A percentile compares a stretch with the other conserved stretches of the same genome.
phyloP scores from a whole-genome alignment of 2,329 filamentous ascomycete genomes.

The Fusarium bulbicola region DNA sequence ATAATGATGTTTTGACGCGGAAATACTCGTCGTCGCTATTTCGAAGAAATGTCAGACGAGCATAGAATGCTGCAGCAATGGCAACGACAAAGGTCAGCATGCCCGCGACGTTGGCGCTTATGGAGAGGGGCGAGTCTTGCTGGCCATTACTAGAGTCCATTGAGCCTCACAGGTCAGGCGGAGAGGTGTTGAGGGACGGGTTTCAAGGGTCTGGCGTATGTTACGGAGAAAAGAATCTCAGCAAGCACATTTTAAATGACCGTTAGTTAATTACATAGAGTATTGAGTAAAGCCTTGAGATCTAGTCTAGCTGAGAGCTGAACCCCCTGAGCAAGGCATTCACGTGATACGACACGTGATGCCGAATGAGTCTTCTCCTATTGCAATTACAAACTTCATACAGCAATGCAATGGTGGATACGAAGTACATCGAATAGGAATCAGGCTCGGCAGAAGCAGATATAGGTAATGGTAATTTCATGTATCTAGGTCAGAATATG shows the following conservation, averaged over 20 bases:
- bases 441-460: not conserved
- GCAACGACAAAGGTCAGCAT: conserved; percentile 60
- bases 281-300: not conserved
- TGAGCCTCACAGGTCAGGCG: not conserved
- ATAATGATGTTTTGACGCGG: conserved; percentile 56
- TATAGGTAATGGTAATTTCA: not conserved
- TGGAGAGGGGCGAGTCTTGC: conserved; percentile 56
- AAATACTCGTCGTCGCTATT: conserved; percentile 59
- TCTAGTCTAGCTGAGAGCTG: not conserved
- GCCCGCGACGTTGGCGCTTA: conserved; percentile 54
- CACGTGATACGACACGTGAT: conserved; percentile 22
- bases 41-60: conserved; percentile 55
- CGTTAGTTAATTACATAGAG: not conserved
- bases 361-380: not conserved
- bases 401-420: not conserved
- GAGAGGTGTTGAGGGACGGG: too few relatives aligned
- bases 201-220: not conserved
- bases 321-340: not conserved
- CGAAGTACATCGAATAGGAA: not conserved
- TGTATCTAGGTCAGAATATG: not conserved
- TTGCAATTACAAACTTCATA: not conserved
- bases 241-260: not conserved
- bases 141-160: conserved; percentile 40
- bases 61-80: conserved; percentile 54
- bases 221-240: not conserved